Evolutionary conservation across 768 basidiomycete genomes (phyloP), one percentile per base, ranked within the genome.

Genomic region (Russula foetens): DNA sequence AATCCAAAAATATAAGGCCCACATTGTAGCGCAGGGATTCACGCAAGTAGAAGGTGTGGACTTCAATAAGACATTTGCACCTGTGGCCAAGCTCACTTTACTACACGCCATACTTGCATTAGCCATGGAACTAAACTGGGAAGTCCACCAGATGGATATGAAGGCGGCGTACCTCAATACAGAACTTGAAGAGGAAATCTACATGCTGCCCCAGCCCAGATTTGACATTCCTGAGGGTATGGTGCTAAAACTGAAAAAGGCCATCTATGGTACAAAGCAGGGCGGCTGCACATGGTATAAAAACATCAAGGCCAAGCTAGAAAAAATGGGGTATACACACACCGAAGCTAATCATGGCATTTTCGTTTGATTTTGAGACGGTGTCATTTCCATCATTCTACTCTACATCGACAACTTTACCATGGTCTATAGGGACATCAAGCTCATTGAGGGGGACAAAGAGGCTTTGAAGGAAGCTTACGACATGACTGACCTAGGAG

Each of bases 11-110:
- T 70, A 72, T 67, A 77, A 77, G 63, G 75, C 71, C 3, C 64
- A 71, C 12, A 66, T 76, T 14, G 74, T 75, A 26, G 75, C 73
- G 5, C 65, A 71, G 48, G 76, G 77, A 0, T 75, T 72, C 67
- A 61, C 67, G 0, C 76, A 78, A 55, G 60, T 71, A 4, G 66
- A 67, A 4, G 75, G 75, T 14, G 33, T 71, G 9, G 74, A 76
- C 60, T 76, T 68, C 19, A 17, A 41, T 7, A 3, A 41, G 7
- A 41, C 17, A 19, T 41, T 41, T 12, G 39, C 17, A 5, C 67
- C 71, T 1, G 64, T 70, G 15, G 46, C 56, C 6, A 59, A 62
- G n/a, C 48, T 66, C 14, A 45, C 49, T 1, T 61, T 62, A 44
- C 56, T 68, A 35, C 62, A 65, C 6, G 9, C 33, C 11, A 21